Base-by-base conservation (phyloP, 345 rosid genomes). In the Iberis pinnata region DNA sequence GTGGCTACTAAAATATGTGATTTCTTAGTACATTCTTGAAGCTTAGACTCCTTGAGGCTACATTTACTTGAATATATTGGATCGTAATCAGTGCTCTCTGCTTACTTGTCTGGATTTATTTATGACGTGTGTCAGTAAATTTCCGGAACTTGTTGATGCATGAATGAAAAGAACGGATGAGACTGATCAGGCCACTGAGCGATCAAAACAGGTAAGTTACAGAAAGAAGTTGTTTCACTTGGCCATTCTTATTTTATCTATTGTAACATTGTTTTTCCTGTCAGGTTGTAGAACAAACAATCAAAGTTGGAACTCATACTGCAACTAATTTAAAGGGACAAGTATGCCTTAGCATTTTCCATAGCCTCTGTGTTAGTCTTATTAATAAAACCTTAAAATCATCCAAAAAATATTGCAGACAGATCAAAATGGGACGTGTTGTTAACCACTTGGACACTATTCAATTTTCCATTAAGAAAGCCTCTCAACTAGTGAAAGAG, bases 401-500 rank as follows among this genome's bases (percentile, higher is more conserved):
- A n/a, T 36, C 7, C 8, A 31, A 3, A n/a, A 58, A 47, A 5
- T 12, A 9, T 29, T 63, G 33, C 78, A 90, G 95, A 84, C 98
- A 15, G 98, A 90, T 36, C 98, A 92, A 92, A n/a, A 92, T 92
- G 98, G 98, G 92, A 4, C 85, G 89, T 1, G 80, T 88, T 46
- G 96, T 84, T 27, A 83, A 92, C 46, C 75, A 88, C 71, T 79
- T 92, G 33, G 96, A 92, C 70, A 90, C 96, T 3, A 84, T 90
- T 70, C 98, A 90, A 52, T 90, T 90, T 73, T 90, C 98, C 20
- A 78, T 90, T 61, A 90, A 90, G 79, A 90, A 90, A 69, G 96
- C 96, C 29, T 84, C 98, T 1, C 92, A 90, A 77, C 78, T 87
- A 1, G 98, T 90, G 74, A 84, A 84, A 82, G 98, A 87, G 77